These are phyloP conservation scores for Verbascum thapsus DNA, from an alignment of 257 asterid genomes.

Conservation along the genomic window DNA sequence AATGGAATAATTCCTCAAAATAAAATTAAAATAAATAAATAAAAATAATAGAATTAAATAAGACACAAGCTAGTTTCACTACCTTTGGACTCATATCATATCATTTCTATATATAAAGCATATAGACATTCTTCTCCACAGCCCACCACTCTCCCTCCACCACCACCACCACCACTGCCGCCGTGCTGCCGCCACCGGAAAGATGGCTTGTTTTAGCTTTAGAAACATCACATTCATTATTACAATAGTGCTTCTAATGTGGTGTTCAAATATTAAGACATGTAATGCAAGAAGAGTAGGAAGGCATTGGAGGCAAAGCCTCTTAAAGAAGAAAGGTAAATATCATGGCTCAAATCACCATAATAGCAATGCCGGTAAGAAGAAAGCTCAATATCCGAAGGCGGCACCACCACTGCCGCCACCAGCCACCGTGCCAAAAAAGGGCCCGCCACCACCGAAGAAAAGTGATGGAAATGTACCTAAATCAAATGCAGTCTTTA, in stretches of 20 bases:
- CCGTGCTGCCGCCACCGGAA: neutral
- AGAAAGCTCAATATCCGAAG: constrained; percentile 39
- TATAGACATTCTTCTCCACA: constrained; percentile 38
- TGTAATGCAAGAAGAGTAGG: constrained; percentile 64
- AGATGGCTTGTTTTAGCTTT: constrained; percentile 52
- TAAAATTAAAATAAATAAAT: no score
- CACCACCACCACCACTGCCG: constrained; percentile 20
- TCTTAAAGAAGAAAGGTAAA: constrained; percentile 61
- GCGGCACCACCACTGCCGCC: constrained; percentile 30
- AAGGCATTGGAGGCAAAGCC: constrained; percentile 53
- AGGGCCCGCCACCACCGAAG: constrained; percentile 30
- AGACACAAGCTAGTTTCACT: constrained; percentile 14
- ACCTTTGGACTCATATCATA: neutral
- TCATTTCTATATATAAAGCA: constrained; percentile 46
- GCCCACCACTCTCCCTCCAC: constrained; percentile 15
- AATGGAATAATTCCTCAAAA: no score
- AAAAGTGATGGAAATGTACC: constrained; percentile 40
- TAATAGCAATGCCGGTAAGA: constrained; percentile 47
- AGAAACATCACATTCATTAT: constrained; percentile 50
- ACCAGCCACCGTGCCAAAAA: constrained; percentile 12
- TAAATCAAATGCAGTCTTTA: constrained; percentile 38
- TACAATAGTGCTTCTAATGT: constrained; percentile 39
- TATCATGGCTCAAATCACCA: constrained; percentile 44
- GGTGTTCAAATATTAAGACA: constrained; percentile 49
- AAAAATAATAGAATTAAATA: no score